Conservation (phyloP, 495 filamentous ascomycete genomes). For the Aspergillus heteromorphus region DNA sequence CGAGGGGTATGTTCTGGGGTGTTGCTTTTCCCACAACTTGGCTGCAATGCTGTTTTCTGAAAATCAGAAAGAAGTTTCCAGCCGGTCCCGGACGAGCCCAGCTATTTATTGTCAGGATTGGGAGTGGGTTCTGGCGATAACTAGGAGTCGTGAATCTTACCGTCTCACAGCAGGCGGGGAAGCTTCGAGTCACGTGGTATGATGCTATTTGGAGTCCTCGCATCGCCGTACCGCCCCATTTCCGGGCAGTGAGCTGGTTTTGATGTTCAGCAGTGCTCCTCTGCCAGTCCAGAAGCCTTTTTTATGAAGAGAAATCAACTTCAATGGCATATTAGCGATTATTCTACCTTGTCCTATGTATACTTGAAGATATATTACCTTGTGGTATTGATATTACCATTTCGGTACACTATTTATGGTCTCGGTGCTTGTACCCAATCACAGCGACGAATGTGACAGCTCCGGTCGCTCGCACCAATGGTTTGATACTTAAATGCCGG, state of each 20-base stretch:
- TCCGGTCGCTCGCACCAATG: conserved; percentile 6
- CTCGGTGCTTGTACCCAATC: conserved; percentile 5
- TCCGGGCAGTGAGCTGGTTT: neutral
- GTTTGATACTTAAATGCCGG: too few relatives aligned
- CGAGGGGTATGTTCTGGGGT: neutral
- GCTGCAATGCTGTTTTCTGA: neutral
- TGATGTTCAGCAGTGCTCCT: neutral
- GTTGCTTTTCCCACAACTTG: neutral
- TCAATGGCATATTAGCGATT: neutral
- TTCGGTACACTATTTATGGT: conserved; percentile 1
- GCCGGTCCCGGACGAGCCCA: neutral
- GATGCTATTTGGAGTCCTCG: conserved; percentile 3
- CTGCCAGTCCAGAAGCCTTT: neutral
- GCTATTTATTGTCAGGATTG: neutral
- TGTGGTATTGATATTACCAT: neutral
- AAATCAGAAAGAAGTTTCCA: neutral
- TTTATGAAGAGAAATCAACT: neutral
- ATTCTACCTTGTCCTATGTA: neutral
- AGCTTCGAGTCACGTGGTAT: conserved; percentile 12
- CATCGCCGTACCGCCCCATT: neutral
- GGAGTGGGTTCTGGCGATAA: neutral
- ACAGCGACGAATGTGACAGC: neutral
- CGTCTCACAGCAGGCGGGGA: neutral
- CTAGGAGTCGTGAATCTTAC: neutral
- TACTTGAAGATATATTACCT: neutral